Base-by-base conservation (phyloP, 1,139 yeast species). In the Candida pseudoviswanathii region DNA sequence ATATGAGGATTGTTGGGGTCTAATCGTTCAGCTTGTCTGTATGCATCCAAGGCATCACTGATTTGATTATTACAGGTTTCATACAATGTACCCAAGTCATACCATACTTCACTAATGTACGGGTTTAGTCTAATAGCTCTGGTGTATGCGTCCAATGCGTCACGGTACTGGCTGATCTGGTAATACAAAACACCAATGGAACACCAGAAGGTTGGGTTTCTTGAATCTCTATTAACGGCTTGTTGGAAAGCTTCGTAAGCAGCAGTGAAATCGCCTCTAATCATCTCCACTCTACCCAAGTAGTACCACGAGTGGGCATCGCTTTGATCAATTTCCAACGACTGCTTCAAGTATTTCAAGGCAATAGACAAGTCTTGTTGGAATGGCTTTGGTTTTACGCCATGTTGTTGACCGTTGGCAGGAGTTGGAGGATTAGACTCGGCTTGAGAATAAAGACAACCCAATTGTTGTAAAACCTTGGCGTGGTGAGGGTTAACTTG, bases 121-220 rank as follows among this genome's bases (percentile, higher is more conserved):
- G 99, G 99, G 62, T 94, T 94, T 60, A 94, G 80, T 59, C 98
- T 80, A 54, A 94, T 94, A 10, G 99, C 99, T 52, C 99, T 78
- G 5, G 98, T 91, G 71, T 94, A 94, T 11, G 99, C 99, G 66
- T 94, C 99, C 57, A 94, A 78, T 4, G 99, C 99, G 66, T 94
- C 99, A 51, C 97, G 81, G 71, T 89, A 94, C 71, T 94, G 99
- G 50, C 95, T 85, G 54, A 94, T 92, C 70, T 94, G 97, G 68
- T 92, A 94, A 72, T 94, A 94, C 53, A 94, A 78, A 8, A 94
- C 98, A 66, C 99, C 99, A 64, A 94, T 94, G 30, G 97, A 90
- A 68, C 99, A 94, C 99, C 99, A 94, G 73, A 94, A 94, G 1
- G 97, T 94, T 50, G 99, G 98, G 67, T 94, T 94, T 64, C 97